Evolutionary conservation across 2,329 filamentous ascomycete species (phyloP).

Genomic region (Ophiobolus disseminans): DNA sequence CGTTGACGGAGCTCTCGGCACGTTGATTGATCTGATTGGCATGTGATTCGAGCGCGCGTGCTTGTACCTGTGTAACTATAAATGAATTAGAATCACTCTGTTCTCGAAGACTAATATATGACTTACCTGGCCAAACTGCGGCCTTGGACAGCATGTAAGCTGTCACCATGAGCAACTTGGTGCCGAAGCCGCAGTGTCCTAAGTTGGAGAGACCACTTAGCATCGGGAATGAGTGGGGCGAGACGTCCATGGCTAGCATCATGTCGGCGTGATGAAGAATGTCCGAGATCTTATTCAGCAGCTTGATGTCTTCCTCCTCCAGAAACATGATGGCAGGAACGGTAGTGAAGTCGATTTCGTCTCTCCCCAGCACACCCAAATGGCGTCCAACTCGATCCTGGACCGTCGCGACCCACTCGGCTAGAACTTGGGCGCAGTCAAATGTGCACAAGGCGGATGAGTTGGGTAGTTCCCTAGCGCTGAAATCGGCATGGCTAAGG

Average conservation of each 20-base stretch:
- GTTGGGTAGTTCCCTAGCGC: constrained; percentile 82
- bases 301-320: constrained; percentile 88
- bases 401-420: constrained; percentile 91
- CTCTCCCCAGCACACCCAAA: constrained; percentile 83
- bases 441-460: constrained; percentile 92
- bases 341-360: constrained; percentile 77
- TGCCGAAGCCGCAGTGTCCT: constrained; percentile 75
- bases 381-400: constrained; percentile 94
- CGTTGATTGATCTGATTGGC: constrained; percentile 68
- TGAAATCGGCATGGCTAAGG: constrained; percentile 83
- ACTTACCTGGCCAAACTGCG: constrained; percentile 88
- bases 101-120: neutral
- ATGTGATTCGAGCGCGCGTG: constrained; percentile 69
- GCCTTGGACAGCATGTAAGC: constrained; percentile 88
- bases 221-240: constrained; percentile 56
- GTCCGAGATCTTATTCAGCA: constrained; percentile 81
- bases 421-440: constrained; percentile 91
- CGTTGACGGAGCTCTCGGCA: constrained; percentile 56
- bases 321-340: constrained; percentile 89
- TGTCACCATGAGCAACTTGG: constrained; percentile 82
- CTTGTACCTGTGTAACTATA: constrained; percentile 72
- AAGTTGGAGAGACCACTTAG: constrained; percentile 63
- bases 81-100: constrained; percentile 28
- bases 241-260: constrained; percentile 71
- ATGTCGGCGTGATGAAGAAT: constrained; percentile 78